Percentiles rank a stretch among this genome's conserved stretches.
Conservation (phyloP, 768 basidiomycete genomes). For the Clavulina sp. region DNA sequence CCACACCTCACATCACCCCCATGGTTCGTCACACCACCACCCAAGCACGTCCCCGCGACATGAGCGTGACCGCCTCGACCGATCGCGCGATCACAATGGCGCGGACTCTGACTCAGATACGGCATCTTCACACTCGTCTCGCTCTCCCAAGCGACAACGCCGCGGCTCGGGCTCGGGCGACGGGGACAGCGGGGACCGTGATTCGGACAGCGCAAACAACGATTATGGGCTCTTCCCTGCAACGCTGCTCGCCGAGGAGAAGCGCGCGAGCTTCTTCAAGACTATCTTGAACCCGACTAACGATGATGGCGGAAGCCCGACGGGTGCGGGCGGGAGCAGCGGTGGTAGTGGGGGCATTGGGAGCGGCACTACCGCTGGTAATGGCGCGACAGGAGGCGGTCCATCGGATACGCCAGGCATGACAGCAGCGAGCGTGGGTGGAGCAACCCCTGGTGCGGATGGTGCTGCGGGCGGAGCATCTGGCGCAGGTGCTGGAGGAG, state of each 20-base stretch:
- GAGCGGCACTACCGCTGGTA: background rate
- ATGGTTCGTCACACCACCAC: conserved; percentile 9
- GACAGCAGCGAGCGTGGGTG: too few species aligned
- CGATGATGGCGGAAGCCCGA: background rate
- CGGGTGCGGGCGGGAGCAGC: background rate
- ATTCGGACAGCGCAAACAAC: conserved; percentile 34
- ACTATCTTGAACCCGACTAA: conserved; percentile 54
- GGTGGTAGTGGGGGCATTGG: background rate
- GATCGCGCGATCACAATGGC: too few species aligned
- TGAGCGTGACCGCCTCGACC: too few species aligned
- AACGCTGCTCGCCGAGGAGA: conserved; percentile 53
- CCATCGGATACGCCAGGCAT: background rate
- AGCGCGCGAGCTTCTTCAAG: conserved; percentile 61
- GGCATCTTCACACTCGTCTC: too few species aligned
- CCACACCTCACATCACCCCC: conserved; percentile 12
- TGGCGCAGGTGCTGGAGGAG: too few species aligned
- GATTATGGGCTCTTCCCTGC: conserved; percentile 56
- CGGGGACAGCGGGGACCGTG: conserved; percentile 41
- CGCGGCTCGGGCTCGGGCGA: conserved; percentile 24
- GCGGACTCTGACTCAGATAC: too few species aligned
- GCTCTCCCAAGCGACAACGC: too few species aligned
- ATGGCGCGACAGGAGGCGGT: background rate
- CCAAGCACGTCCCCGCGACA: too few species aligned
- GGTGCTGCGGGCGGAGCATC: background rate
- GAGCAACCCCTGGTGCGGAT: background rate